Evolutionary conservation across 768 basidiomycete species (phyloP).

Genomic region (Clitopilus hobsonii): DNA sequence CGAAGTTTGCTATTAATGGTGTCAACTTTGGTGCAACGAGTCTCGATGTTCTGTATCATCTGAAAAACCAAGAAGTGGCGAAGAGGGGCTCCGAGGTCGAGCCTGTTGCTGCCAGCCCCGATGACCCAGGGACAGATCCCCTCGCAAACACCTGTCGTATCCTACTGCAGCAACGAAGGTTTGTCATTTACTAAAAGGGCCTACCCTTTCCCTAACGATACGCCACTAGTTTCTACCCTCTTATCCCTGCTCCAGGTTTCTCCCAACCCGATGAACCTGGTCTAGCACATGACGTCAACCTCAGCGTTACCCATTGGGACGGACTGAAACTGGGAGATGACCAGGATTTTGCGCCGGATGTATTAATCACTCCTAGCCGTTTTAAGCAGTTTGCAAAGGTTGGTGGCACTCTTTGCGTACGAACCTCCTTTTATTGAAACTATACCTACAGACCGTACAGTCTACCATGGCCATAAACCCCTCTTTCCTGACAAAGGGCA

Average conservation of each 20-base stretch:
- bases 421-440: background rate
- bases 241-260: slow-evolving; percentile 76
- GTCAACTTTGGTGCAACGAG: slow-evolving; percentile 77
- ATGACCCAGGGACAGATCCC: slow-evolving; percentile 54
- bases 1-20: slow-evolving; percentile 80
- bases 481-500: slow-evolving; percentile 62
- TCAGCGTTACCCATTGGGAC: slow-evolving; percentile 79
- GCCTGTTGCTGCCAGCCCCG: slow-evolving; percentile 31
- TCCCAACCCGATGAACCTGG: slow-evolving; percentile 24
- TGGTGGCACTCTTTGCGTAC: slow-evolving; percentile 1
- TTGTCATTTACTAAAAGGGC: slow-evolving; percentile 5
- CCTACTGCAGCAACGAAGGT: slow-evolving; percentile 87
- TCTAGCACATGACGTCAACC: slow-evolving; percentile 74
- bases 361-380: slow-evolving; percentile 83
- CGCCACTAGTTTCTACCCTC: slow-evolving; percentile 78
- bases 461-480: slow-evolving; percentile 83
- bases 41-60: slow-evolving; percentile 85
- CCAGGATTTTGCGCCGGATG: slow-evolving; percentile 62
- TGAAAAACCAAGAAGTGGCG: slow-evolving; percentile 78
- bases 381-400: slow-evolving; percentile 92
- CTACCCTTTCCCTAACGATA: background rate
- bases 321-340: slow-evolving; percentile 33
- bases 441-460: slow-evolving; percentile 59
- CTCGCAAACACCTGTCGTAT: slow-evolving; percentile 81
- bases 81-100: slow-evolving; percentile 63